These are phyloP conservation scores for Pseudocercospora vitis DNA, from an alignment of 2,329 filamentous ascomycete species.

Conservation along the genomic window DNA sequence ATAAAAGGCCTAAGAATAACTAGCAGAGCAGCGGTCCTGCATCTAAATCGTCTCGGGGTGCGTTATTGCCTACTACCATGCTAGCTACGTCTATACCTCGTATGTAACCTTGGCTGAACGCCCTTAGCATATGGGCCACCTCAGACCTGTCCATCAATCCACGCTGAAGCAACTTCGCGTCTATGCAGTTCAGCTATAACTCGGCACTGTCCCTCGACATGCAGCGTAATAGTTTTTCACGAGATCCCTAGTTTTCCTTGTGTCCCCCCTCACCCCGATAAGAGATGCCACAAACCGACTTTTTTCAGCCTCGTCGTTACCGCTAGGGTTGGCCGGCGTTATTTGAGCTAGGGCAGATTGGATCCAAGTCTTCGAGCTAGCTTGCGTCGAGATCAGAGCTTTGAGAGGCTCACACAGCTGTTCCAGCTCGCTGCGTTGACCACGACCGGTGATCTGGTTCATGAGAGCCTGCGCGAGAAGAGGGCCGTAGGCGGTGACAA, in stretches of 20 bases:
- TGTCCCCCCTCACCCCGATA: constrained; percentile 62
- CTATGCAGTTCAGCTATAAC: constrained; percentile 17
- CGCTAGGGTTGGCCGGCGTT: constrained; percentile 49
- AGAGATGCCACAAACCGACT: constrained; percentile 65
- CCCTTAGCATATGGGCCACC: not conserved
- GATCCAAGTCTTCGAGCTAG: constrained; percentile 43
- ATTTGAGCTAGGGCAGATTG: constrained; percentile 63
- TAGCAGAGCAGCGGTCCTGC: no score
- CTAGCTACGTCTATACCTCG: not conserved
- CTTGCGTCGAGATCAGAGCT: constrained; percentile 51
- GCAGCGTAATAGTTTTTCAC: constrained; percentile 73
- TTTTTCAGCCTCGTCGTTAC: constrained; percentile 59
- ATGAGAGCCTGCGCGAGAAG: constrained; percentile 60
- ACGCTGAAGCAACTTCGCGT: no score
- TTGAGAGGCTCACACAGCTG: constrained; percentile 69
- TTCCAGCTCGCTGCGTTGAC: constrained; percentile 70
- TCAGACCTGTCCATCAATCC: not conserved
- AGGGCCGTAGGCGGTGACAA: constrained; percentile 62
- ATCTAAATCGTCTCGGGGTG: no score
- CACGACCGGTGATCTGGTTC: constrained; percentile 66
- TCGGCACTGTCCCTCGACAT: constrained; percentile 52
- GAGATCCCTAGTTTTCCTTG: constrained; percentile 62
- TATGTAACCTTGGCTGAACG: not conserved
- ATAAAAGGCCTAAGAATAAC: no score
- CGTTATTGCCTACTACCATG: not conserved